Conservation (phyloP, 2,329 filamentous ascomycete species). For the Sporothrix sp. region DNA sequence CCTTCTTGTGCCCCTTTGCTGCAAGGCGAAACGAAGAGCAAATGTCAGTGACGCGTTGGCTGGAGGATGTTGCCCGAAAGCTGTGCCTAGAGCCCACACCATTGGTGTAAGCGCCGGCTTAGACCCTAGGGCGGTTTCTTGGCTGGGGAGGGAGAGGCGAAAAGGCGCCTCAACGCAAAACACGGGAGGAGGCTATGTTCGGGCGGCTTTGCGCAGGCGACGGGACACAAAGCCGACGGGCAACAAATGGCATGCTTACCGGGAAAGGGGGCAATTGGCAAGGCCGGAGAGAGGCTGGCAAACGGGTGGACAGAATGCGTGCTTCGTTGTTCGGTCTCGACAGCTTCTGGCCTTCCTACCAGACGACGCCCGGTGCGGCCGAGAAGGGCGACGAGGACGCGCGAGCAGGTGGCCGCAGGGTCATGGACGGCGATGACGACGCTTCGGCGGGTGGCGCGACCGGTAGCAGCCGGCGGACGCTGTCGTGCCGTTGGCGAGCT, state of each 20-base stretch:
- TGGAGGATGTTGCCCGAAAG: background rate
- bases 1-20: background rate
- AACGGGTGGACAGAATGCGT: background rate
- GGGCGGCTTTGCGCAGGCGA: conserved; percentile 1
- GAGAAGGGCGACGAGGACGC: background rate
- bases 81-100: background rate
- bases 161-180: background rate
- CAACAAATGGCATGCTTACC: conserved; percentile 1
- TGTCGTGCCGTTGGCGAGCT: no score
- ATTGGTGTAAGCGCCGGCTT: conserved; percentile 10
- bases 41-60: conserved; percentile 2
- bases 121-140: conserved; percentile 2
- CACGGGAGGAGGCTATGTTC: conserved; percentile 12
- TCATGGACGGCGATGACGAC: background rate
- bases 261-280: background rate
- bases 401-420: background rate
- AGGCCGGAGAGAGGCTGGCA: background rate
- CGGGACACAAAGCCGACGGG: background rate
- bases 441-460: background rate
- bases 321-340: background rate
- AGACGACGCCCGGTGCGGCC: conserved; percentile 2
- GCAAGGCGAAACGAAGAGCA: no score
- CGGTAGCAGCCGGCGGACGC: no score
- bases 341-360: background rate
- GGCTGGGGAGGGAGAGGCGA: conserved; percentile 7